Conservation (phyloP, 768 basidiomycete species). For the Trametes cinnabarina region DNA sequence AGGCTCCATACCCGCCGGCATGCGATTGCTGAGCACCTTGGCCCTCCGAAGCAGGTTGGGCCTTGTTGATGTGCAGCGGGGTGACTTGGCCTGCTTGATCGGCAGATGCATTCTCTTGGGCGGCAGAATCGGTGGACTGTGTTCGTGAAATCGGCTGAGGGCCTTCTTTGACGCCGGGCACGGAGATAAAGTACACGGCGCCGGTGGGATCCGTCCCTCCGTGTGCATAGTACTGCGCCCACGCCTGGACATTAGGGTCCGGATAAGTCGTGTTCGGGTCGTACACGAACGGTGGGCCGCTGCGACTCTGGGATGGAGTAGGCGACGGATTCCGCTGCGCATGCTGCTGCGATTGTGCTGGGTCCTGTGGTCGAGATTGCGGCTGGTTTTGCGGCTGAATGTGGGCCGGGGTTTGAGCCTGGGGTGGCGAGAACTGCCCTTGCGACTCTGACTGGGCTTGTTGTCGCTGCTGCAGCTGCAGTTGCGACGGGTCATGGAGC, state of each 20-base stretch:
- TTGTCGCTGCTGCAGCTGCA: conserved; percentile 21
- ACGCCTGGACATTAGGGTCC: conserved; percentile 81
- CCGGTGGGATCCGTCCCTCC: conserved; percentile 75
- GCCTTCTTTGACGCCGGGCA: conserved; percentile 67
- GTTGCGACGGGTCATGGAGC: conserved; percentile 9
- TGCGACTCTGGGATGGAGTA: conserved; percentile 28
- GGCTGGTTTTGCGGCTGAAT: conserved; percentile 26
- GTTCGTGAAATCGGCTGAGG: conserved; percentile 14
- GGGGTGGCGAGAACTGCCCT: conserved; percentile 27
- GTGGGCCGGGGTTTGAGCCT: conserved; percentile 33
- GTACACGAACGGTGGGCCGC: conserved; percentile 52
- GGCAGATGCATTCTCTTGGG: neutral
- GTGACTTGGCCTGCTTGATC: neutral
- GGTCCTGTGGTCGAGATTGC: conserved; percentile 27
- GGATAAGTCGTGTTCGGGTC: conserved; percentile 67
- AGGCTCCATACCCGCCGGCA: conserved; percentile 22
- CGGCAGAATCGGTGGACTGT: conserved; percentile 2
- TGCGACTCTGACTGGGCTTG: conserved; percentile 20
- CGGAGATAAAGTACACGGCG: conserved; percentile 75
- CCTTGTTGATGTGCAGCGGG: conserved; percentile 13
- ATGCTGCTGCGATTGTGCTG: conserved; percentile 37
- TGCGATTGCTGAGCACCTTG: conserved; percentile 3
- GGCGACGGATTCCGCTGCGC: conserved; percentile 35
- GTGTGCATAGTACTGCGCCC: conserved; percentile 83
- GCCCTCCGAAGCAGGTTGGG: conserved; percentile 7